Evolutionary conservation across 2,329 filamentous ascomycete species (phyloP).

Genomic region (Colletotrichum sp.): DNA sequence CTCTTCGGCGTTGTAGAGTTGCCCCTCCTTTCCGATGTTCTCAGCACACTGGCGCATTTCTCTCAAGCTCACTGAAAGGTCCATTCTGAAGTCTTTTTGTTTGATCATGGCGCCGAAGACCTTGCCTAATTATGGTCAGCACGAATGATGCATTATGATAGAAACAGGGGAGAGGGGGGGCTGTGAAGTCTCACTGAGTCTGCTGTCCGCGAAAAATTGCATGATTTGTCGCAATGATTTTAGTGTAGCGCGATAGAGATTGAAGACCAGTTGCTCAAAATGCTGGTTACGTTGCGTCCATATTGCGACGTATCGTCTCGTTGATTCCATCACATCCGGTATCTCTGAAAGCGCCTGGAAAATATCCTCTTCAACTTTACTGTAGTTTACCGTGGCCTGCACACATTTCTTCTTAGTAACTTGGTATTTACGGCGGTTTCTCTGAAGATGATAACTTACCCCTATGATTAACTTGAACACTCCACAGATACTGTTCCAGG

Average conservation of each 20-base stretch:
- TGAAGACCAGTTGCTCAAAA: slow-evolving; percentile 10
- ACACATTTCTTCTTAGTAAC: not conserved
- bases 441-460: not conserved
- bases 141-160: not conserved
- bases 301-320: slow-evolving; percentile 10
- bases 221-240: slow-evolving; percentile 7
- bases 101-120: not conserved
- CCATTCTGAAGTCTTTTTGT: not conserved
- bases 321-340: slow-evolving; percentile 7
- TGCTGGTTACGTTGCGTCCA: not conserved
- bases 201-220: slow-evolving; percentile 18
- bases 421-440: rapidly evolving
- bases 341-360: slow-evolving; percentile 11
- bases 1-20: not conserved
- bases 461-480: not conserved
- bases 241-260: slow-evolving; percentile 12
- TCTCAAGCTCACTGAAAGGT: not conserved
- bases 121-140: not conserved
- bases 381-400: not conserved
- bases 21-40: not conserved
- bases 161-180: not conserved
- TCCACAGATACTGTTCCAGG: not conserved
- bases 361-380: not conserved
- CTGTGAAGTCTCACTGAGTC: not conserved
- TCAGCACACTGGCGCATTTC: not conserved